Percentiles rank a stretch among this genome's conserved stretches.
phyloP scores from a whole-genome alignment of 225 moss, liverwort and hornwort genomes.

The Pseudoscleropodium purum region DNA sequence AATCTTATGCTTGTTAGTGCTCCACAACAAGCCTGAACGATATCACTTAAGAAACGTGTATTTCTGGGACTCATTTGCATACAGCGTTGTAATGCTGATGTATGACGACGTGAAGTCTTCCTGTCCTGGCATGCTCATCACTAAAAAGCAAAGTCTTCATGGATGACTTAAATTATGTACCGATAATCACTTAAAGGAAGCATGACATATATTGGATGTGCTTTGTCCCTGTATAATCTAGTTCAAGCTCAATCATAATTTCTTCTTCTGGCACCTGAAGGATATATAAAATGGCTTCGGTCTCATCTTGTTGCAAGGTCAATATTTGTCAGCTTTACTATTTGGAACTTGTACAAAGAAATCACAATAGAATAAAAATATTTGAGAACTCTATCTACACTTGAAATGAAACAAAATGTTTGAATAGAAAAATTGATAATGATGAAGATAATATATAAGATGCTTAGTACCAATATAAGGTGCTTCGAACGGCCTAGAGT shows the following conservation, averaged over 20 bases:
- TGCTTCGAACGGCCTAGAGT: conserved; percentile 14
- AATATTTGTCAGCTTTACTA: neutral
- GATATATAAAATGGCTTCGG: neutral
- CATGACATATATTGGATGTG: conserved; percentile 41
- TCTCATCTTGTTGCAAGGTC: neutral
- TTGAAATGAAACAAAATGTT: neutral
- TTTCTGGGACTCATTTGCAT: neutral
- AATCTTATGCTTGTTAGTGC: neutral
- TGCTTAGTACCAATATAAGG: neutral
- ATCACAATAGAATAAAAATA: neutral
- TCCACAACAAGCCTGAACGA: neutral
- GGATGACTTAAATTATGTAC: neutral
- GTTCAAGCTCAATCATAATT: conserved; percentile 9
- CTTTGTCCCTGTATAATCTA: conserved; percentile 26
- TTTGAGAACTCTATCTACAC: neutral
- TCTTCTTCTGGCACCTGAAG: conserved; percentile 23
- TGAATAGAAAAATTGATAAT: neutral
- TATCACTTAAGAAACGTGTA: neutral
- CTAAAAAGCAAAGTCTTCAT: neutral
- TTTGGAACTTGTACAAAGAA: neutral
- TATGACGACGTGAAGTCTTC: neutral
- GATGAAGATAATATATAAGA: neutral
- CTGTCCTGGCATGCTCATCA: neutral
- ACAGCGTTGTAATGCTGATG: neutral
- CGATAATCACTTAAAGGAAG: conserved; percentile 31